Base-by-base conservation (phyloP, 768 basidiomycete species). In the Trichaptum fuscoviolaceum region DNA sequence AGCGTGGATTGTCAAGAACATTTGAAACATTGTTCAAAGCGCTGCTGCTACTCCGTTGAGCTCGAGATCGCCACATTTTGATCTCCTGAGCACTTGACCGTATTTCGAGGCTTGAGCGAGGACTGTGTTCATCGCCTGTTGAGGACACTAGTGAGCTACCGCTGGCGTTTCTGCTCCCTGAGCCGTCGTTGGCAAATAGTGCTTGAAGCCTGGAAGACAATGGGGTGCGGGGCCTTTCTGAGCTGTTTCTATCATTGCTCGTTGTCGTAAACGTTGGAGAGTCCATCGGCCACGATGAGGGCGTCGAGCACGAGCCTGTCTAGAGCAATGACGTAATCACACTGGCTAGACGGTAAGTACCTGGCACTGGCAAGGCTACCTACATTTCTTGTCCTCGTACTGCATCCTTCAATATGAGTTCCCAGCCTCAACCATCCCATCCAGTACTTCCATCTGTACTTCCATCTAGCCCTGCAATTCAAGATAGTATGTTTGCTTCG, bases 391-490 rank as follows among this genome's bases (percentile, higher is more conserved):
- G 59, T 61, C 10, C 25, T 61, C 23, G 12, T 34, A 18, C 59
- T 3, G 9, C 20, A 7, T 58, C 23, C 59, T 25, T 61, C 59
- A 61, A 2, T 18, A 61, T 61, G 59, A 61, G 59, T 24, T 61
- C 59, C 23, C 42, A 52, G 20, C 42, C 42, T 52, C 42, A 12
- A 52, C 15, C 20, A 12, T 62, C 36, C 65, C 58, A 66, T 15
- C 72, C 72, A 58, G 70, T 69, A 63, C 75, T 84, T 66, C 85
- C 83, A 8, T 87, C 83, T 15, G 76, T 85, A 0, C 77, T 87
- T 12, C 82, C 82, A 34, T 79, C 83, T 3, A 73, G 70, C 0
- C 83, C 85, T 1, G 85, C 84, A 3, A 67, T 86, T 5, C 75
- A 80, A 62, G 87, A 88, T 74, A 73, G 86, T 85, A 70, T 66